These are phyloP conservation scores for Puccinia coronata DNA, from an alignment of 1,284 basidiomycete species.

Conservation along the genomic window DNA sequence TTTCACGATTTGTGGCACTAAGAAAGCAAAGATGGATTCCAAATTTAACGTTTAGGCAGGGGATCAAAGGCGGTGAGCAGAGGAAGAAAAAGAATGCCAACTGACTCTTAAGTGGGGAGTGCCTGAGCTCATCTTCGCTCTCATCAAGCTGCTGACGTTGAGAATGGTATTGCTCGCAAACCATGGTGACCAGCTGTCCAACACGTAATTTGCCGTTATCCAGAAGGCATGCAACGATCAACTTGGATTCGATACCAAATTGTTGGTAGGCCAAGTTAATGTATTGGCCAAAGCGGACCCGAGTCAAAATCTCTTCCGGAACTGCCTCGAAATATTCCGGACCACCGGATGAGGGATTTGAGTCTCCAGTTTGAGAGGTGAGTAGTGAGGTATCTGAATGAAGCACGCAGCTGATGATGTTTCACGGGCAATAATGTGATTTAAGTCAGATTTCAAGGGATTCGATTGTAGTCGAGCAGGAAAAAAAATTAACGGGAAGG, in stretches of 20 bases:
- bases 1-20: slow-evolving; percentile 34
- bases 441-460: neutral
- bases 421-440: neutral
- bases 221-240: slow-evolving; percentile 23
- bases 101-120: slow-evolving; percentile 24
- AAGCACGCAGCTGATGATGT: slow-evolving; percentile 30
- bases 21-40: neutral
- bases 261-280: slow-evolving; percentile 21
- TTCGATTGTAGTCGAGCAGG: neutral
- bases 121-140: neutral
- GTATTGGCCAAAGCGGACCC: slow-evolving; percentile 36
- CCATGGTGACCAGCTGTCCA: slow-evolving; percentile 26
- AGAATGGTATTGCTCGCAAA: slow-evolving; percentile 26
- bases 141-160: slow-evolving; percentile 27
- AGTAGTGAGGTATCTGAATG: slow-evolving; percentile 36
- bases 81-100: neutral
- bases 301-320: slow-evolving; percentile 25
- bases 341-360: neutral
- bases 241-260: slow-evolving; percentile 40
- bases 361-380: neutral
- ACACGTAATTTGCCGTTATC: slow-evolving; percentile 38
- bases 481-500: neutral
- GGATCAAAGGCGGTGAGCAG: neutral
- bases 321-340: slow-evolving; percentile 33
- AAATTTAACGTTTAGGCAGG: neutral